Conservation (phyloP, 768 basidiomycete genomes). For the Lentinula boryana region DNA sequence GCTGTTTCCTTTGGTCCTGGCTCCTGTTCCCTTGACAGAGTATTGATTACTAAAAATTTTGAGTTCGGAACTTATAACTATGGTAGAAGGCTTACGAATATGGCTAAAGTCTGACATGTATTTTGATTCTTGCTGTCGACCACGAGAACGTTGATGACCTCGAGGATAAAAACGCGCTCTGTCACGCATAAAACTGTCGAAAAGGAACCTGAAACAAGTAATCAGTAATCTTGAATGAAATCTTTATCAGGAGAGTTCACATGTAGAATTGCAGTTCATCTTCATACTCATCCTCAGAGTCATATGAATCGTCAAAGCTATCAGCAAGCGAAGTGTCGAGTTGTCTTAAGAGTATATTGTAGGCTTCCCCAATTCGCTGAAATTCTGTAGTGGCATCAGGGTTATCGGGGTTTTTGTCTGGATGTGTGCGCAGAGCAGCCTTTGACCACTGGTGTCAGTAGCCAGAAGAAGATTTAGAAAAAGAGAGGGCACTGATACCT, state of each 20-base stretch:
- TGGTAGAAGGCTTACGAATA: constrained; percentile 19
- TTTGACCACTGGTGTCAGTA: constrained; percentile 14
- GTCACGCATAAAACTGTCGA: constrained; percentile 37
- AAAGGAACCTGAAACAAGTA: constrained; percentile 34
- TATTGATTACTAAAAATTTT: constrained; percentile 8
- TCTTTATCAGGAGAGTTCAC: constrained; percentile 22
- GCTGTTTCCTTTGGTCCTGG: constrained; percentile 32
- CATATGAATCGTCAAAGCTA: constrained; percentile 15
- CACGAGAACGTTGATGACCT: background rate
- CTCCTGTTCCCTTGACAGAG: constrained; percentile 13
- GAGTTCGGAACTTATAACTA: constrained; percentile 5
- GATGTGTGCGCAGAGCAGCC: constrained; percentile 65
- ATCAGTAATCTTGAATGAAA: constrained; percentile 5
- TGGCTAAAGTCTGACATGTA: constrained; percentile 5
- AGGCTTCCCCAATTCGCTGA: constrained; percentile 65
- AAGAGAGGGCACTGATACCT: constrained; percentile 30
- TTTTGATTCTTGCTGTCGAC: background rate
- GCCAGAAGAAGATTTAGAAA: background rate
- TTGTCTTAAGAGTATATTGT: constrained; percentile 52
- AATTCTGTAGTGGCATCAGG: constrained; percentile 63
- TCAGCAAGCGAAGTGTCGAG: constrained; percentile 28
- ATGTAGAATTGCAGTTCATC: constrained; percentile 38
- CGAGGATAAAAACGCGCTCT: constrained; percentile 17
- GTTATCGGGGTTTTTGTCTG: constrained; percentile 71
- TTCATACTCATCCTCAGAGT: constrained; percentile 26